Percentiles rank a stretch among this genome's conserved stretches.
Evolutionary conservation across 2,329 filamentous ascomycete species (phyloP).

Genomic region (Nigrospora oryzae): DNA sequence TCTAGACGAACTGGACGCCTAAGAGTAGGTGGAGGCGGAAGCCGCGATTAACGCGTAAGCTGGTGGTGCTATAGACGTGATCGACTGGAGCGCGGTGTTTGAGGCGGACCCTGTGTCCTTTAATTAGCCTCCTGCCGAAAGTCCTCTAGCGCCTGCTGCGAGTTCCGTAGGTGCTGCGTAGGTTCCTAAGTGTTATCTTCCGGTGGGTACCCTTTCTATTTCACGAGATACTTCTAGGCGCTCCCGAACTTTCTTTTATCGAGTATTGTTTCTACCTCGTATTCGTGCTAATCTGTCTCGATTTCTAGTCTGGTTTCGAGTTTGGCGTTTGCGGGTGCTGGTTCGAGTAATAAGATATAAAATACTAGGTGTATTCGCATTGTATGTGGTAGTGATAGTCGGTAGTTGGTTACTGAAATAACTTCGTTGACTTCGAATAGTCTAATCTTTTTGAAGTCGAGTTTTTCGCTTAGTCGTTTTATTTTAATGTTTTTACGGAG

Average conservation of each 20-base stretch:
- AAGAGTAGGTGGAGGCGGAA: too few species aligned
- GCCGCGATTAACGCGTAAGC: too few species aligned
- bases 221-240: not conserved
- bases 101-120: too few species aligned
- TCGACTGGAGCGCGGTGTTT: too few species aligned
- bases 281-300: not conserved
- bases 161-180: not conserved
- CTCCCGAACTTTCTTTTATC: not conserved
- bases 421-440: not conserved
- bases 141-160: not conserved
- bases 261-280: not conserved
- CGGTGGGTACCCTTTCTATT: not conserved
- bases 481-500: not conserved
- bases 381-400: not conserved
- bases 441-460: conserved; percentile 2
- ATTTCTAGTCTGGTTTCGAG: not conserved
- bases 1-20: too few species aligned
- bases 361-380: conserved; percentile 1
- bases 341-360: not conserved
- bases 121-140: not conserved
- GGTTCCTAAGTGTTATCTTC: not conserved
- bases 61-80: too few species aligned
- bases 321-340: not conserved
- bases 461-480: not conserved
- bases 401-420: not conserved